Percentiles rank a stretch among this genome's conserved stretches.
phyloP scores from a whole-genome alignment of 116 monocot species.

The Dioscorea cayenensis region DNA sequence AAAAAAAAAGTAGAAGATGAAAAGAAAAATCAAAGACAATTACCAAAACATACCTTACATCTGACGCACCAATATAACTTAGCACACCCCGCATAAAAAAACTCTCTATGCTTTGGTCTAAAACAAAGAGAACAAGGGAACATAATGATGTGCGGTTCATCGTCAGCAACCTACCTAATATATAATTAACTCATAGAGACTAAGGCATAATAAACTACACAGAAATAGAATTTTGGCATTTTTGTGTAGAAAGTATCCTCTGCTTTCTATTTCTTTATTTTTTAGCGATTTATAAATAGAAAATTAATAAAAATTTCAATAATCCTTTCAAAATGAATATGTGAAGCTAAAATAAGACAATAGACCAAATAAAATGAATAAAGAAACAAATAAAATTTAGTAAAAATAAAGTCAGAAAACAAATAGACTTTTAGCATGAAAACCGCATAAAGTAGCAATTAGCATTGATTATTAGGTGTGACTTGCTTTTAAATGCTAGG shows the following conservation, averaged over 20 bases:
- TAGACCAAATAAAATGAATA: too few species aligned
- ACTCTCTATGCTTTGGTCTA: constrained; percentile 56
- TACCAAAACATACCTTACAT: constrained; percentile 63
- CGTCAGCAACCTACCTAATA: background rate
- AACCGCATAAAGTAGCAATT: background rate
- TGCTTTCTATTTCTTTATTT: too few species aligned
- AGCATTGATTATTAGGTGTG: background rate
- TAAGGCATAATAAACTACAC: background rate
- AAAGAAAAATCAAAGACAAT: constrained; percentile 1
- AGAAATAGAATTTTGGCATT: too few species aligned
- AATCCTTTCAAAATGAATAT: too few species aligned
- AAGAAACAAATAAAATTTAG: too few species aligned
- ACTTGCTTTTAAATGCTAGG: background rate
- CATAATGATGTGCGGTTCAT: background rate
- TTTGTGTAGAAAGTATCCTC: too few species aligned
- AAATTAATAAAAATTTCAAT: too few species aligned
- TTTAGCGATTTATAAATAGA: too few species aligned
- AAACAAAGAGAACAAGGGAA: constrained; percentile 16
- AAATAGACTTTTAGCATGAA: background rate
- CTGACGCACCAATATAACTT: constrained; percentile 62
- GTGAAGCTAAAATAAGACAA: too few species aligned
- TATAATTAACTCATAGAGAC: background rate
- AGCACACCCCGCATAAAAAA: constrained; percentile 71
- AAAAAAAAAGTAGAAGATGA: background rate
- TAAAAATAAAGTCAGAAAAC: background rate